Percentiles rank a stretch among this genome's conserved stretches.
Evolutionary conservation across 2,329 filamentous ascomycete genomes (phyloP).

Genomic region (Ophiocordyceps polyrhachis-furcata): DNA sequence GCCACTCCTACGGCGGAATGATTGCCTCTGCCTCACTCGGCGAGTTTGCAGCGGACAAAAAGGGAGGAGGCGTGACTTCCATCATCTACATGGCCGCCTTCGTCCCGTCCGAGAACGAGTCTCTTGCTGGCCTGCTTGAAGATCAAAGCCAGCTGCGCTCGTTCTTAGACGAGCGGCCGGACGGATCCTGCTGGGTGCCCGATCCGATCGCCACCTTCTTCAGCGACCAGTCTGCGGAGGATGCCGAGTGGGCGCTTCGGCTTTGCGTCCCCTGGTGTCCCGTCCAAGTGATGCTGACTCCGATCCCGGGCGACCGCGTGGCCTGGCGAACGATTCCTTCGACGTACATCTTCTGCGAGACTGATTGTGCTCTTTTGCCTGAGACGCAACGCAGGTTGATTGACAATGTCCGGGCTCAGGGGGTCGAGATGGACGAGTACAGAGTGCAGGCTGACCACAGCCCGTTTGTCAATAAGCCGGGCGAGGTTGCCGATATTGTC

Average conservation of each 20-base stretch:
- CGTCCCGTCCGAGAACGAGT: neutral
- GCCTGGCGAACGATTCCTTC: neutral
- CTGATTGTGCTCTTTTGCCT: neutral
- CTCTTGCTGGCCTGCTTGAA: neutral
- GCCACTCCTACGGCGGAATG: conserved; percentile 2
- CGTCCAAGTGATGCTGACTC: neutral
- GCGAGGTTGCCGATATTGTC: neutral
- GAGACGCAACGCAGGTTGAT: neutral
- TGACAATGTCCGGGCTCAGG: neutral
- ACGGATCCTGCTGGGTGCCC: neutral
- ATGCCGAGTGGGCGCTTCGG: neutral
- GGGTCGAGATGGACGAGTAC: neutral
- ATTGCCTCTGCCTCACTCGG: conserved; percentile 1
- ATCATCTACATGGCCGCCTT: neutral
- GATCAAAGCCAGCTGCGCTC: neutral
- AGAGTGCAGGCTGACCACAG: neutral
- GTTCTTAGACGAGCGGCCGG: neutral
- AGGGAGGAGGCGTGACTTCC: neutral
- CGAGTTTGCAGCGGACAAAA: conserved; percentile 1
- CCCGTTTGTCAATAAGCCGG: neutral
- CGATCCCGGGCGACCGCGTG: neutral
- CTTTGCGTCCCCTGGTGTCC: neutral
- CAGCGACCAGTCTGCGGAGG: neutral
- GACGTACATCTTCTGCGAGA: neutral
- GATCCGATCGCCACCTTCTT: neutral